Conservation (phyloP, 805 yeast species). For the Candida sphagnicola region DNA sequence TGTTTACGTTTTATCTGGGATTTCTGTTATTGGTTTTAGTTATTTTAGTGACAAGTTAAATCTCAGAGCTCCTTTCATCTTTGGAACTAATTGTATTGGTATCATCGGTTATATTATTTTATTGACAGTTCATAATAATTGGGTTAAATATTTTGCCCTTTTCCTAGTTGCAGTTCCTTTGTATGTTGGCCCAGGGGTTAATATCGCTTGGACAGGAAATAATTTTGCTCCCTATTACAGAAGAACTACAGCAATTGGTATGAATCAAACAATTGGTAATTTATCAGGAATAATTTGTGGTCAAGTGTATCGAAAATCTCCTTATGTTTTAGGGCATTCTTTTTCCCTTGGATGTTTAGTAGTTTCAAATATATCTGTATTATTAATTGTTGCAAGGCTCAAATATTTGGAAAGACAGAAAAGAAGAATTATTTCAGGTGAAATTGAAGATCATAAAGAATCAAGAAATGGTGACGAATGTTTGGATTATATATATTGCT, state of each 20-base stretch:
- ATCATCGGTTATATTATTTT: conserved; percentile 30
- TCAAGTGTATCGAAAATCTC: conserved; percentile 38
- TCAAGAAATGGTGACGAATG: not conserved
- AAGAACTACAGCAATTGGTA: conserved; percentile 39
- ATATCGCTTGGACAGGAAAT: conserved; percentile 40
- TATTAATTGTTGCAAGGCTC: not conserved
- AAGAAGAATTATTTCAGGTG: not conserved
- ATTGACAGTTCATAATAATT: conserved; percentile 21
- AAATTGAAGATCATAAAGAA: not conserved
- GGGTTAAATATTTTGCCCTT: conserved; percentile 33
- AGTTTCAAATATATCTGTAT: conserved; percentile 9
- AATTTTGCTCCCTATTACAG: conserved; percentile 41
- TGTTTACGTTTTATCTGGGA: conserved; percentile 30
- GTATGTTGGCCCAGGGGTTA: conserved; percentile 35
- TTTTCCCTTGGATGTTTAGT: conserved; percentile 34
- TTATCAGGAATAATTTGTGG: conserved; percentile 43
- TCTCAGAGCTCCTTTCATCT: conserved; percentile 28
- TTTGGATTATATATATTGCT: not conserved
- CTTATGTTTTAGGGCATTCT: conserved; percentile 36
- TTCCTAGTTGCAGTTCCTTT: conserved; percentile 32
- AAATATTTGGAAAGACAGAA: not conserved
- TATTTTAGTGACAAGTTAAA: conserved; percentile 21
- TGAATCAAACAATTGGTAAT: conserved; percentile 43
- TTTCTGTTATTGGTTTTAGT: conserved; percentile 19
- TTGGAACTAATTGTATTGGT: conserved; percentile 19